Evolutionary conservation across 805 yeast genomes (phyloP), one percentile per base, ranked within the genome.

Genomic region (Barnettozyma populi): DNA sequence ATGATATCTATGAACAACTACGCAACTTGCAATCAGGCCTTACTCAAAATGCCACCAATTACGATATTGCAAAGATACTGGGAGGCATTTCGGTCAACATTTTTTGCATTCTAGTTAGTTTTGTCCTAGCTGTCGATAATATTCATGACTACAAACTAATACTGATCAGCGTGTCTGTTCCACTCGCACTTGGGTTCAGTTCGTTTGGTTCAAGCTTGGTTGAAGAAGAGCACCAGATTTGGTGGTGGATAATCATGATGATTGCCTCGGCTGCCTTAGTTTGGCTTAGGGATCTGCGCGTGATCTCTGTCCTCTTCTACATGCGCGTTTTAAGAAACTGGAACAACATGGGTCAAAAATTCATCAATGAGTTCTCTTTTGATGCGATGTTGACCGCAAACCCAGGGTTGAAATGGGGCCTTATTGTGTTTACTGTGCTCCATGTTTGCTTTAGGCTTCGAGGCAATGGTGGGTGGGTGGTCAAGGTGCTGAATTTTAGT

Each of bases 191-290:
- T 46, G 76, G 83, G 3, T 34, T 71, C 0, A 73, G 87, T 0
- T 74, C 84, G 53, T 88, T 90, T 67, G 96, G 90, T 10, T 88
- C 95, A 51, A 90, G 96, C 24, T 72, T 90, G 48, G 85, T 94
- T 16, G 99, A 94, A 60, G 99, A 94, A 63, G 99, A 94, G 61
- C 95, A 94, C 61, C 97, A 90, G 61, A 64, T 90, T 16, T 94
- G 99, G 99, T 94, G 95, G 87, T 86, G 88, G 82, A 68, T 76
- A 20, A 62, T 54, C 5, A 54, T 47, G 44, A 7, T 35, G 14
- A 20, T 40, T 27, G 37, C 41, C 9, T 43, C 31, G 20, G 41
- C 24, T 13, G 36, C 36, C 21, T 27, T 47, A 2, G 6, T 39
- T 2, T 16, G 19, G 34, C 31, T 39, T 13, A 34, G 32, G 16